Evolutionary conservation across 2,329 filamentous ascomycete species (phyloP), one percentile per base, ranked within the genome.

Genomic region (Plenodomus lindquistii): DNA sequence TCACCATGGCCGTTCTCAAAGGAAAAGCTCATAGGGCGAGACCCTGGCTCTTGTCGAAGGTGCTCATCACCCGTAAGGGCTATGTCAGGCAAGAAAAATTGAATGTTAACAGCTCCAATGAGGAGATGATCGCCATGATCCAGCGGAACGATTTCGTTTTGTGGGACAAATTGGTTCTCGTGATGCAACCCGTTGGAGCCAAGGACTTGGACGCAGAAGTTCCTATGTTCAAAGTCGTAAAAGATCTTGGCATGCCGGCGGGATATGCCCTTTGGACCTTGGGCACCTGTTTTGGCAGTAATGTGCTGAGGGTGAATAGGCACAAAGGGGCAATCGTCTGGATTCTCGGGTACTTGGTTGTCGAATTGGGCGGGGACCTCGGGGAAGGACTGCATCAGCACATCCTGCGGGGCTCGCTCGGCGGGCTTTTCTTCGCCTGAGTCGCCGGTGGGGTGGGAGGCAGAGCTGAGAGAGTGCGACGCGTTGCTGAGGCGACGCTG

Each of bases 231-330:
- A 52, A 81, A 77, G 61, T 88, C 87, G 72, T 86, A 92, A 39
- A 81, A 77, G 58, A 93, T 89, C 61, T 85, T 86, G 40, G 89
- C 76, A 67, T 93, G 89, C 59, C 87, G 77, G 52, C 88, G 79
- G 3, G 88, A 92, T 45, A 92, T 91, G 42, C 81, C 82, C 64
- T 87, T 88, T 42, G 88, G 89, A 2, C 83, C 81, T 51, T 84
- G 83, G 40, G 82, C 77, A 4, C 81, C 81, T 2, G 59, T 60
- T 37, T 56, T 55, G 19, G 60, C 60, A 34, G 57, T 64, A 38
- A 71, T 60, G 42, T 67, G 58, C 44, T 69, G 84, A 3, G 88
- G 88, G 67, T 91, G 88, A 37, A 92, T 89, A 27, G 84, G 83
- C 40, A 91, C 79, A 48, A 89, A 80, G 2, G 86, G 84, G 46